phyloP scores from a whole-genome alignment of 805 yeast genomes.

The Kregervanrija fluxuum region DNA sequence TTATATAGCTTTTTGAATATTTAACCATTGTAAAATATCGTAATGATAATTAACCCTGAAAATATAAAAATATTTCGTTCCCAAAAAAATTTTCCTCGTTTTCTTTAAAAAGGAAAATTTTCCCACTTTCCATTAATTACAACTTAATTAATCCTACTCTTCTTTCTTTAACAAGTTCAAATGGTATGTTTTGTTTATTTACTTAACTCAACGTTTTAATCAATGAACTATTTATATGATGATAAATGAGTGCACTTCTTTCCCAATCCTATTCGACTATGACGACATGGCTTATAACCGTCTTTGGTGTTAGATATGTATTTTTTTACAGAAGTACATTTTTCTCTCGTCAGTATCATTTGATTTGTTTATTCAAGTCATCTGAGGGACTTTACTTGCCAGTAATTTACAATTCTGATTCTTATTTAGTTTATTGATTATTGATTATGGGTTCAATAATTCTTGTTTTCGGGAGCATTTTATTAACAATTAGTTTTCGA shows the following conservation, averaged over 20 bases:
- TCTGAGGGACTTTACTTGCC: conserved; percentile 72
- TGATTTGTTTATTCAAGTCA: conserved; percentile 22
- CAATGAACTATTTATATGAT: conserved; percentile 19
- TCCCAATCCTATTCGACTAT: conserved; percentile 91
- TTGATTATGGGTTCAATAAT: not conserved
- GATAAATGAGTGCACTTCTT: conserved; percentile 60
- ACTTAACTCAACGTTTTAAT: not conserved
- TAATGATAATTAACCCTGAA: not conserved
- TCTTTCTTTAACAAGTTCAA: not conserved
- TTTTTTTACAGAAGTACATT: conserved; percentile 25
- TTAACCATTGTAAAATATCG: not conserved
- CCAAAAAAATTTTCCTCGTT: not conserved
- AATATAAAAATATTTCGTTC: conserved; percentile 1
- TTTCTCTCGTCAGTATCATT: conserved; percentile 26
- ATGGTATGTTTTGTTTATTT: not conserved
- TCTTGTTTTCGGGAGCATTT: too few relatives aligned
- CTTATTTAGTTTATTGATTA: conserved; percentile 7
- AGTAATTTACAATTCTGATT: conserved; percentile 65
- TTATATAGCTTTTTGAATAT: not conserved
- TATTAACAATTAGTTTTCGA: too few relatives aligned
- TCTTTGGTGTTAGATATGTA: conserved; percentile 24
- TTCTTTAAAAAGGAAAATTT: not conserved
- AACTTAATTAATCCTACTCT: not conserved
- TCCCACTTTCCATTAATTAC: not conserved
- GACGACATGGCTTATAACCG: conserved; percentile 76